Base-by-base conservation (phyloP, 2,329 filamentous ascomycete genomes). In the Elsinoe necatrix region DNA sequence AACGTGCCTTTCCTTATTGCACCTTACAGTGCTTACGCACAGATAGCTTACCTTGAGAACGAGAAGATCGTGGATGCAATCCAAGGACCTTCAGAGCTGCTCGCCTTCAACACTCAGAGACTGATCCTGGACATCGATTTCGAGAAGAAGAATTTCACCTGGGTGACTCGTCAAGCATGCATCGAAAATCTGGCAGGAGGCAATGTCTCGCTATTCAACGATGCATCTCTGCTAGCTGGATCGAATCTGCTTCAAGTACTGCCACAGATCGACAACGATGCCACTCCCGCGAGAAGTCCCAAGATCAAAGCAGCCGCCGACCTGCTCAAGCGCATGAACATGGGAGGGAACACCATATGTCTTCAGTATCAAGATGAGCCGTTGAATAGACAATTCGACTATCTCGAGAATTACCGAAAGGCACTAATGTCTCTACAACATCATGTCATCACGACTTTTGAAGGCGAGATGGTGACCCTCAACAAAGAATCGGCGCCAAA, bases 361-460 rank as follows among this genome's bases (percentile, higher is more conserved):
- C 79, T 83, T 55, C 56, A 64, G 21, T 91, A 89, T 67, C 85
- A 86, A 65, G 90, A 96, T 58, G 84, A 95, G 52, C 77, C 90
- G 9, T 80, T 86, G 62, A 77, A 81, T 51, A 80, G 84, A 63
- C 83, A 88, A 41, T 75, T 85, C 14, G 80, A 86, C 54, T 98
- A 95, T 78, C 76, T 89, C 29, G 87, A 92, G 68, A 88, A 87
- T 66, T 98, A 90, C 69, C 87, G 86, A 67, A 91, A 88, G 69
- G 89, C 89, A 20, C 84, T 85, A 60, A 85, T 95, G 79, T 85
- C 85, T 1, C 82, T 96, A 51, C 86, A 90, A 65, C 92, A 97
- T 70, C 91, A 92, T 69, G 85, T 95, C 39, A 83, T 91, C 65
- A 83, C 95, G 62, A 82, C 84, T 31, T 79, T 82, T 56, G 82